Evolutionary conservation across 2,329 filamentous ascomycete species (phyloP), one percentile per base, ranked within the genome.

Genomic region (Nannizziopsis barbatae): DNA sequence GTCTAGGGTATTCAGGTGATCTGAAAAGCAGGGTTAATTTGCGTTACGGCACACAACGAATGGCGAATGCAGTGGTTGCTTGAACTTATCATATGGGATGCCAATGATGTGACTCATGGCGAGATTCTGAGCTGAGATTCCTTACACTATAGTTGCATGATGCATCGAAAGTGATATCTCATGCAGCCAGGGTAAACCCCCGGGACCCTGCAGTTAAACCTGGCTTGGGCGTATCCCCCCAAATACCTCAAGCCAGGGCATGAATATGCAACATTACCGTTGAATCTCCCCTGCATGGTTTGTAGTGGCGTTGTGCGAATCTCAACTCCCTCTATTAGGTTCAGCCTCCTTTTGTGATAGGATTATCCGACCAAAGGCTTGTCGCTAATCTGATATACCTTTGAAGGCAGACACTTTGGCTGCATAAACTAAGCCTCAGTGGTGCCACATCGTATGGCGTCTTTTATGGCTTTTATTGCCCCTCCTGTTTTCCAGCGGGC

Each of bases 1-100:
- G 62, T 59, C 58, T 54, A 50, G 59, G 51, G 55, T 55, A 57
- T 48, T 68, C 65, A 62, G 64, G 65, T 68, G 66, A 67, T 61
- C 56, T 51, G 55, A 59, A 40, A 17, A 30, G 46, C 18, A 50
- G 37, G 42, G 37, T 31, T 45, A 32, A 43, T 42, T 31, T 45
- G 42, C 42, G 32, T 44, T 49, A 30, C 22, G 45, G 53, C 51
- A 51, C 53, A 47, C 39, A 53, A 47, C 52, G 45, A 52, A 50
- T 54, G 44, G 49, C 17, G 45, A 27, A 27, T 50, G 42, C 46
- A 41, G 44, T 36, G 48, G 48, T 8, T 20, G 27, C 33, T 47
- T 22, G 35, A 48, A 22, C 18, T 39, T 40, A 32, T 47, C 42
- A 50, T 52, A 27, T 47, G 41, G 45, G 39, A 41, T 41, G 36